phyloP scores from a whole-genome alignment of 176 grass and related monocot genomes.

The Elaeis guineensis region DNA sequence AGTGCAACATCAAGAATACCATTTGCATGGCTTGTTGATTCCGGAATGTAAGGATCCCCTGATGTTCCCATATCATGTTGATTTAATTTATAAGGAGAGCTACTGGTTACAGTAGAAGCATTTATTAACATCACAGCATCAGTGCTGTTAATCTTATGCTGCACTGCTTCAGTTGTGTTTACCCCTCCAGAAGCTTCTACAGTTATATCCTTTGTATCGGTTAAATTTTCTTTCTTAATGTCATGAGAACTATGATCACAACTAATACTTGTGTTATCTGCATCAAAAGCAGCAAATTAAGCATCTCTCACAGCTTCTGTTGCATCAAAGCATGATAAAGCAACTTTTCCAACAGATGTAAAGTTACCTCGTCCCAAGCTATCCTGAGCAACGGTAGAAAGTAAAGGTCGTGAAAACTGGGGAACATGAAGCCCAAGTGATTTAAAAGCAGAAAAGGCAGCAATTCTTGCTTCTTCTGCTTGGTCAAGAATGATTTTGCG shows the following conservation, averaged over 20 bases:
- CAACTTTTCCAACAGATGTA: conserved; percentile 24
- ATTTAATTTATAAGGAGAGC: too few relatives aligned
- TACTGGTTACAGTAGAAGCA: too few relatives aligned
- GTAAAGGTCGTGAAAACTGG: conserved; percentile 57
- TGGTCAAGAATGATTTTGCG: conserved; percentile 91
- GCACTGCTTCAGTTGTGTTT: conserved; percentile 12
- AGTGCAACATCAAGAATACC: too few relatives aligned
- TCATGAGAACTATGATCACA: conserved; percentile 20
- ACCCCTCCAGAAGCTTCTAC: conserved; percentile 17
- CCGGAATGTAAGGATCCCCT: too few relatives aligned
- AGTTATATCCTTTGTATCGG: conserved; percentile 9
- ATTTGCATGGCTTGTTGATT: too few relatives aligned
- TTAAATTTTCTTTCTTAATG: conserved; percentile 7
- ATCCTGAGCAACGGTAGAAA: conserved; percentile 28
- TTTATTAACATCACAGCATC: neutral
- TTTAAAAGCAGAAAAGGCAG: conserved; percentile 83
- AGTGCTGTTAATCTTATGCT: conserved; percentile 5
- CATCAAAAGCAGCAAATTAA: conserved; percentile 18
- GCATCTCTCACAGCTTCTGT: conserved; percentile 19
- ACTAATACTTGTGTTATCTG: conserved; percentile 23
- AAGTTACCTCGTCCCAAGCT: conserved; percentile 7
- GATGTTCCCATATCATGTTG: too few relatives aligned
- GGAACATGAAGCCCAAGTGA: conserved; percentile 88
- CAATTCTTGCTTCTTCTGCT: conserved; percentile 83
- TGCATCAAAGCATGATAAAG: too few relatives aligned